Evolutionary conservation across 345 rosid species (phyloP).

Genomic region (Acer negundo): DNA sequence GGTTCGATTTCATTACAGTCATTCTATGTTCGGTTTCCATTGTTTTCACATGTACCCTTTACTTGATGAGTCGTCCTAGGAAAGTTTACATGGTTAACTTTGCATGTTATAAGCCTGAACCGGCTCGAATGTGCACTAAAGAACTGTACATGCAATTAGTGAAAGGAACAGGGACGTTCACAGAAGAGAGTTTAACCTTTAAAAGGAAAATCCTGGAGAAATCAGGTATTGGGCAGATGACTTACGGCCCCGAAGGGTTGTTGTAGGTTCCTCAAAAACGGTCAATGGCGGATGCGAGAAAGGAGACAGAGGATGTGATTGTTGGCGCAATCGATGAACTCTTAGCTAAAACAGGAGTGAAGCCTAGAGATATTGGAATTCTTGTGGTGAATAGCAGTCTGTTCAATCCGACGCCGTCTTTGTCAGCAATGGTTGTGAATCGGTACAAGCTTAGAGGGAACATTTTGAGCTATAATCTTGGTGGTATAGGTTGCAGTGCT

Average conservation of each 20-base stretch:
- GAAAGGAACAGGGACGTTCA: constrained; percentile 14
- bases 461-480: constrained; percentile 37
- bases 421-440: constrained; percentile 44
- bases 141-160: constrained; percentile 25
- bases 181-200: constrained; percentile 34
- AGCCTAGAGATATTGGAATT: constrained; percentile 44
- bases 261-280: constrained; percentile 13
- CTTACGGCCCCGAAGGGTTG: constrained; percentile 31
- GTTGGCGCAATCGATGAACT: constrained; percentile 38
- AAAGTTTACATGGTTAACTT: constrained; percentile 35
- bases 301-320: constrained; percentile 40
- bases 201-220: constrained; percentile 37
- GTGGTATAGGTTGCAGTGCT: constrained; percentile 51
- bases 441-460: constrained; percentile 42
- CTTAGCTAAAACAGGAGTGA: constrained; percentile 34
- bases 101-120: constrained; percentile 41
- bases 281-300: constrained; percentile 34
- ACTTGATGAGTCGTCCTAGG: constrained; percentile 29
- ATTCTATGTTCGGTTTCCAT: too few species aligned
- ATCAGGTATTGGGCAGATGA: constrained; percentile 39
- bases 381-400: constrained; percentile 39
- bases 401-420: constrained; percentile 44
- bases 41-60: constrained; percentile 3
- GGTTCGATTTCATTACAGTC: too few species aligned
- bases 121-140: constrained; percentile 23